Base-by-base conservation (phyloP, 257 asterid species). In the Petunia secreta region DNA sequence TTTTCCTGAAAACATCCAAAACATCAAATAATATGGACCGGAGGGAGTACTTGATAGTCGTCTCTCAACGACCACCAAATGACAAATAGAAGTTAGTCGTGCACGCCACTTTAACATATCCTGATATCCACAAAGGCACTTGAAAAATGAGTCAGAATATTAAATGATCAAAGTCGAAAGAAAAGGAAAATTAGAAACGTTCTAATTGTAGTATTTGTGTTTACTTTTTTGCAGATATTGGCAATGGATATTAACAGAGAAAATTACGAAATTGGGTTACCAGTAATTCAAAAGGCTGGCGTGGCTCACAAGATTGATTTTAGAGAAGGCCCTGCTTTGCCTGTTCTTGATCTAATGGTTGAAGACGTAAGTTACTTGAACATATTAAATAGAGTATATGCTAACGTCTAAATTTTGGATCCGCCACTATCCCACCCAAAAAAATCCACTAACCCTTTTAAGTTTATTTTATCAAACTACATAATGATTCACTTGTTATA, bases 211-310 rank as follows among this genome's bases (percentile, higher is more conserved):
- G 1, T 36, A 37, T 10, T 37, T 36, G 0, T 36, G 43, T 63
- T 9, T 9, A 0, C 0, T 71, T 71, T 13, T 65, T 16, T 86
- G 88, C 90, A 94, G 98, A 94, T 94, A 53, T 84, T 94, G 88
- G 98, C 98, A 37, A 92, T 94, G 97, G 98, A 94, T 84, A 90
- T 92, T 15, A 92, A 92, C 84, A 88, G 82, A 48, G 98, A 92
- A 77, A 90, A 92, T 63, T 93, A 90, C 79, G 97, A 93, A 71
- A 54, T 93, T 87, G 98, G 98, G 11, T 79, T 93, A 82, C 98
- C 98, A 3, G 84, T 88, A 16, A 90, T 93, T 38, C 43, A 91
- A 63, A 93, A 90, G 81, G 98, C 98, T 9, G 98, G 98, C 1
- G 97, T 93, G 71, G 97, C 96, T 77, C 97, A 93, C 84, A 93